Conservation (phyloP, 1,284 basidiomycete species). For the Nidula niveotomentosa region DNA sequence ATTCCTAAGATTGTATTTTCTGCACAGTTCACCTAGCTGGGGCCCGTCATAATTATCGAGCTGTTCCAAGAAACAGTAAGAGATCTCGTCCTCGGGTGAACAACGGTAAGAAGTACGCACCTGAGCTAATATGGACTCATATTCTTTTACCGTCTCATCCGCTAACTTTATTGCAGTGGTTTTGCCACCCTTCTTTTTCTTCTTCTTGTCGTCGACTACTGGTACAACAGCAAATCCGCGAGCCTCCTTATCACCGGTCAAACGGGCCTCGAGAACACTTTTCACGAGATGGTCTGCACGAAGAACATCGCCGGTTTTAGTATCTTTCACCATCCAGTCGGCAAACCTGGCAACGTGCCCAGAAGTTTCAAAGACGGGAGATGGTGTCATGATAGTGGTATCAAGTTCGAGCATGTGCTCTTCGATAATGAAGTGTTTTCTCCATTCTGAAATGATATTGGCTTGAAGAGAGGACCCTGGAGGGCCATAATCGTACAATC, state of each 20-base stretch:
- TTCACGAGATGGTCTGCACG: slow-evolving; percentile 98
- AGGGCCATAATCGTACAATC: slow-evolving; percentile 95
- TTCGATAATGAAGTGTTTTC: slow-evolving; percentile 98
- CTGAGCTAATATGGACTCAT: slow-evolving; percentile 85
- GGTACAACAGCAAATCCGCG: slow-evolving; percentile 64
- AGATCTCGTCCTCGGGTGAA: no score
- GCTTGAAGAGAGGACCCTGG: slow-evolving; percentile 95
- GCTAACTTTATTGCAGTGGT: slow-evolving; percentile 74
- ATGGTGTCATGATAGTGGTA: slow-evolving; percentile 96
- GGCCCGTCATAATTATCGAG: slow-evolving; percentile 95
- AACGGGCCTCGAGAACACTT: slow-evolving; percentile 86
- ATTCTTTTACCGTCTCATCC: slow-evolving; percentile 77
- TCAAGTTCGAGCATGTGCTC: slow-evolving; percentile 99
- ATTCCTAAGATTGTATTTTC: slow-evolving; percentile 82
- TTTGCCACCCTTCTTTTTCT: slow-evolving; percentile 87
- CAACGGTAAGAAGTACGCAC: slow-evolving; percentile 39
- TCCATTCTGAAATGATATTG: slow-evolving; percentile 97
- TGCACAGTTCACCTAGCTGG: slow-evolving; percentile 88
- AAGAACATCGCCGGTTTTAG: slow-evolving; percentile 93
- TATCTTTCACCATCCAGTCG: slow-evolving; percentile 99
- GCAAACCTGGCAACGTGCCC: slow-evolving; percentile 99
- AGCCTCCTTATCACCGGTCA: slow-evolving; percentile 94
- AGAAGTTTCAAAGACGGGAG: slow-evolving; percentile 95
- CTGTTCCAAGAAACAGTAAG: slow-evolving; percentile 34
- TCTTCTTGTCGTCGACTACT: slow-evolving; percentile 60